phyloP scores from a whole-genome alignment of 192 early-diverging fungal species.

The Coemansia sp. region DNA sequence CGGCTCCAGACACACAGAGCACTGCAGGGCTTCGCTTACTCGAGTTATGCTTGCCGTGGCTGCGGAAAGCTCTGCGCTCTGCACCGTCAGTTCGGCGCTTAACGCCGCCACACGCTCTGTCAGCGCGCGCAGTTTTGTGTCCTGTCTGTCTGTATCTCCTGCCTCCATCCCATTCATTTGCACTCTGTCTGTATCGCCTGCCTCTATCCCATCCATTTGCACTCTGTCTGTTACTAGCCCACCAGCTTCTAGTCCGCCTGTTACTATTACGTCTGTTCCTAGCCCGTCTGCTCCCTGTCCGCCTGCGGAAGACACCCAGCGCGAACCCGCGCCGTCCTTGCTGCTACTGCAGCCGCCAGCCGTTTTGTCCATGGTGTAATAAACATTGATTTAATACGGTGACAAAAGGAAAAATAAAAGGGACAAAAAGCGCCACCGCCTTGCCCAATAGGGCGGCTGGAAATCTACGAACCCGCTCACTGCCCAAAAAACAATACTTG shows the following conservation, averaged over 20 bases:
- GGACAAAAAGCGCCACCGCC: background rate
- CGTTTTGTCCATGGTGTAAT: background rate
- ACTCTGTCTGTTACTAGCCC: too few relatives aligned
- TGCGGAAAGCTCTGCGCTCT: slow-evolving; percentile 13
- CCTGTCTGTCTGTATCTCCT: background rate
- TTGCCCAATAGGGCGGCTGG: background rate
- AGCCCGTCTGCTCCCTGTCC: too few relatives aligned
- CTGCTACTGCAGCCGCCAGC: background rate
- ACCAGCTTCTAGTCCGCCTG: too few relatives aligned
- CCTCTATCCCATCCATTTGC: background rate
- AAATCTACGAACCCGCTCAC: background rate
- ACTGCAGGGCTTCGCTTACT: slow-evolving; percentile 29
- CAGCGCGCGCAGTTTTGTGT: slow-evolving; percentile 7
- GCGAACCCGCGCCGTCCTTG: background rate
- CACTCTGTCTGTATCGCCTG: background rate
- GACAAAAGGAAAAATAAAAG: background rate
- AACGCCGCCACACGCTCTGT: slow-evolving; percentile 19
- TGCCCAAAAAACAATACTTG: background rate
- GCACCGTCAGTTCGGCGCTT: slow-evolving; percentile 31
- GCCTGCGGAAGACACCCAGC: too few relatives aligned
- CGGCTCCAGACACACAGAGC: slow-evolving; percentile 48
- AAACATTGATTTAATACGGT: background rate
- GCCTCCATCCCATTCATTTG: background rate
- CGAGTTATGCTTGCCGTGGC: slow-evolving; percentile 11
- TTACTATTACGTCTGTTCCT: too few relatives aligned